A percentile compares a stretch with the other conserved stretches of the same genome.
phyloP scores from a whole-genome alignment of 148 eudicot genomes.

The Cornus florida region DNA sequence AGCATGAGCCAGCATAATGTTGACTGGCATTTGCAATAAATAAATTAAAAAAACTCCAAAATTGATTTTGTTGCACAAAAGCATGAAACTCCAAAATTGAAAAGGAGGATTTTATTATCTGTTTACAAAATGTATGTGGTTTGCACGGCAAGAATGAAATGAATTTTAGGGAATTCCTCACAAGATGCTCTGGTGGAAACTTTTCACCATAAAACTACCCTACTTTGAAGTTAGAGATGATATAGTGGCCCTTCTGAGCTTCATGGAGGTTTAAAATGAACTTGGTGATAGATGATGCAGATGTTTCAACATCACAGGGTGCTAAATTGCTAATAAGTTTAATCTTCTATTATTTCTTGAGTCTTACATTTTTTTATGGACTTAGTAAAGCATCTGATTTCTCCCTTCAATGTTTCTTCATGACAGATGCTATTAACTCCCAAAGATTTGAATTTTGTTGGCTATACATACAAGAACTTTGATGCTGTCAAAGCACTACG shows the following conservation, averaged over 20 bases:
- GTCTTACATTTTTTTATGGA: neutral
- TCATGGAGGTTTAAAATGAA: neutral
- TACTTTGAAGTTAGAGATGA: too few relatives aligned
- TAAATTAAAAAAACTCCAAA: too few relatives aligned
- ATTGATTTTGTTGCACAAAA: neutral
- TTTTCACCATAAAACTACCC: too few relatives aligned
- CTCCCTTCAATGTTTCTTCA: neutral
- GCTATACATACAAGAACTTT: conserved; percentile 93
- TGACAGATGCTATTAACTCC: neutral
- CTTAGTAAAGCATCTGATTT: neutral
- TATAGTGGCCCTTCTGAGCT: neutral
- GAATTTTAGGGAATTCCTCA: neutral
- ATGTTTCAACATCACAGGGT: neutral
- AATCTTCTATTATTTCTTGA: neutral
- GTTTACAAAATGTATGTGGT: neutral
- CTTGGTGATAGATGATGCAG: neutral
- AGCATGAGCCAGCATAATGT: neutral
- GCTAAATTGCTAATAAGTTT: neutral
- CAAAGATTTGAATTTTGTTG: conserved; percentile 62
- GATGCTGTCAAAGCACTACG: conserved; percentile 88
- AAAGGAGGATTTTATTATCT: neutral
- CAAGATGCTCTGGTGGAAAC: neutral
- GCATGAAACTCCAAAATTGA: neutral
- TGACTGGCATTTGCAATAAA: neutral
- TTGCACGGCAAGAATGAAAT: neutral